A percentile compares a stretch with the other conserved stretches of the same genome.
These are phyloP conservation scores for Hypoxylon crocopeplum DNA, from an alignment of 495 filamentous ascomycete genomes.

Conservation along the genomic window DNA sequence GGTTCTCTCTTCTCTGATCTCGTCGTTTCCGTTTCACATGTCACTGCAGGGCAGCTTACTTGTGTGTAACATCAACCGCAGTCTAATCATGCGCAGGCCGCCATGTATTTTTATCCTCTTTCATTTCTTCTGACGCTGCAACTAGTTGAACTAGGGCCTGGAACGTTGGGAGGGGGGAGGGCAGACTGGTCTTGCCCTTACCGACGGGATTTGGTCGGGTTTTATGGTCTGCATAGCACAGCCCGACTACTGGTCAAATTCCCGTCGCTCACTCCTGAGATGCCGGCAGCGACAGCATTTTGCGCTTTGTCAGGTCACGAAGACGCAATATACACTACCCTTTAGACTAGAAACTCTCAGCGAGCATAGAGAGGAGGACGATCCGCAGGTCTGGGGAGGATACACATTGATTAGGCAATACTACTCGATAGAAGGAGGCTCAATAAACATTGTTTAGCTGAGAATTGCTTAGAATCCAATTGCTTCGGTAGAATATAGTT, in stretches of 20 bases:
- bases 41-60: constrained; percentile 21
- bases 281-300: constrained; percentile 6
- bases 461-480: background rate
- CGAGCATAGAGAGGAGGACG: constrained; percentile 26
- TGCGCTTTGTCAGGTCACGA: constrained; percentile 26
- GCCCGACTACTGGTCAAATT: constrained; percentile 1
- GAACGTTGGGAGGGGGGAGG: constrained; percentile 6
- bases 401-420: constrained; percentile 20
- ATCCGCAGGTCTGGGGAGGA: constrained; percentile 25
- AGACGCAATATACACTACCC: constrained; percentile 6
- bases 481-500: background rate
- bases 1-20: constrained; percentile 14
- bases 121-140: constrained; percentile 7
- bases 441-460: constrained; percentile 30
- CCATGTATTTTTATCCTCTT: constrained; percentile 24
- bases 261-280: constrained; percentile 1
- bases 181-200: constrained; percentile 20
- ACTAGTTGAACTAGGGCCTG: constrained; percentile 27
- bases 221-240: constrained; percentile 27
- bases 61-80: constrained; percentile 13
- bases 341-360: constrained; percentile 32
- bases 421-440: constrained; percentile 14
- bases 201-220: constrained; percentile 3
- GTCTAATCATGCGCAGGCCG: constrained; percentile 25
- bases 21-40: constrained; percentile 6